phyloP scores from a whole-genome alignment of 1,284 basidiomycete genomes.

The Ceratobasidium sp. region DNA sequence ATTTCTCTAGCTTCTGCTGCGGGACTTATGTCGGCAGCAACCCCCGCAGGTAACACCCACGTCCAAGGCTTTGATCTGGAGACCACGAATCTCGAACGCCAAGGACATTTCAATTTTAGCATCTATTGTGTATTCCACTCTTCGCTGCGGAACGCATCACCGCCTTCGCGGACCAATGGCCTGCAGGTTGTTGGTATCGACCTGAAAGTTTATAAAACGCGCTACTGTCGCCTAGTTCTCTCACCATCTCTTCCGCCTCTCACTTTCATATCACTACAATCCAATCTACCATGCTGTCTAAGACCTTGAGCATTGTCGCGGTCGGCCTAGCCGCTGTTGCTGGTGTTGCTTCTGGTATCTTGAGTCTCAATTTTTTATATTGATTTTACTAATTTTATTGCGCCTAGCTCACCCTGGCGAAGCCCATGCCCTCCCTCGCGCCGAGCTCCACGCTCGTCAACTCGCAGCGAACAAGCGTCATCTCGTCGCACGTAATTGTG shows the following conservation, averaged over 20 bases:
- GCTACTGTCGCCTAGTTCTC: too few species aligned
- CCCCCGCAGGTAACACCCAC: too few species aligned
- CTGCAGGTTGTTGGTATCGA: too few species aligned
- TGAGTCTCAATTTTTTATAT: background rate
- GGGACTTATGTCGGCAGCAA: too few species aligned
- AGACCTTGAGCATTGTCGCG: slow-evolving; percentile 31
- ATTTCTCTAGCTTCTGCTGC: too few species aligned
- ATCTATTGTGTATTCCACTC: too few species aligned
- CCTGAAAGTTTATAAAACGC: too few species aligned
- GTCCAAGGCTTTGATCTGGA: too few species aligned
- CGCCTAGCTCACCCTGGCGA: slow-evolving; percentile 35
- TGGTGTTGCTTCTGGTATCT: slow-evolving; percentile 17
- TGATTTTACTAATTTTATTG: background rate
- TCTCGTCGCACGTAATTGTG: slow-evolving; percentile 39
- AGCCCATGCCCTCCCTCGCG: slow-evolving; percentile 26
- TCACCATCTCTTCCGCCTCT: background rate
- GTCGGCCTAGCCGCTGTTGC: slow-evolving; percentile 33
- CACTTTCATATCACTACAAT: background rate
- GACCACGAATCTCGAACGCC: too few species aligned
- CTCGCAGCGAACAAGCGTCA: slow-evolving; percentile 43
- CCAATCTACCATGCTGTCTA: slow-evolving; percentile 17
- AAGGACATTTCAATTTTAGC: too few species aligned
- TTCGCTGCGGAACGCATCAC: too few species aligned
- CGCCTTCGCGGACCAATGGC: too few species aligned
- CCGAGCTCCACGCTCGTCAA: slow-evolving; percentile 34